Percentiles rank a stretch among this genome's conserved stretches.
Conservation (phyloP, 495 filamentous ascomycete species). For the Penicillium longicatenatum region DNA sequence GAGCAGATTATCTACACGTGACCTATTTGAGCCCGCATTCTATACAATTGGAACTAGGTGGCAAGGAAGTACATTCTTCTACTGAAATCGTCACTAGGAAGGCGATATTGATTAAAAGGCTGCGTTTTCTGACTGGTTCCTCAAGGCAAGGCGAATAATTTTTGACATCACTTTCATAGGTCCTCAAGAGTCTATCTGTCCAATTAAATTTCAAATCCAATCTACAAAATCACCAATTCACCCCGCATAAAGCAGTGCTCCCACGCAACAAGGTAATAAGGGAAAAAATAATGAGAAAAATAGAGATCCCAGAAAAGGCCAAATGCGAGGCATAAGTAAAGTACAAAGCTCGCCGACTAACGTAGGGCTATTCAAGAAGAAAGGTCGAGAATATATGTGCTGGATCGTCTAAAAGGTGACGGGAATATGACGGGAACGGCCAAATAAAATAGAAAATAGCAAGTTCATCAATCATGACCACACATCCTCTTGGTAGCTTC, state of each 20-base stretch:
- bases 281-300: constrained; percentile 7
- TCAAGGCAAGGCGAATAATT: not conserved
- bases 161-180: not conserved
- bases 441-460: constrained; percentile 13
- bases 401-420: constrained; percentile 34
- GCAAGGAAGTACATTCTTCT: too few relatives aligned
- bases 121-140: not conserved
- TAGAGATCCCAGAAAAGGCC: not conserved
- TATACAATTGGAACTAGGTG: too few relatives aligned
- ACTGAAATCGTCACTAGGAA: too few relatives aligned
- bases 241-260: constrained; percentile 3
- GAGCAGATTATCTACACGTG: too few relatives aligned
- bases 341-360: constrained; percentile 1
- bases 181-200: constrained; percentile 1
- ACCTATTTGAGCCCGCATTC: too few relatives aligned
- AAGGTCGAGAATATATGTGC: constrained; percentile 31
- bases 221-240: constrained; percentile 9
- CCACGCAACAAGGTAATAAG: not conserved
- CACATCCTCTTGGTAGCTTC: constrained; percentile 97
- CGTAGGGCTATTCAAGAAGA: constrained; percentile 2
- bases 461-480: constrained; percentile 66
- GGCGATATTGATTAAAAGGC: too few relatives aligned
- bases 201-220: constrained; percentile 6
- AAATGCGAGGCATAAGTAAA: constrained; percentile 35
- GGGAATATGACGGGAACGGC: constrained; percentile 24